A percentile compares a stretch with the other conserved stretches of the same genome.
phyloP scores from a whole-genome alignment of 2,329 filamentous ascomycete species.

The Aspergillus oerlinghausenensis region DNA sequence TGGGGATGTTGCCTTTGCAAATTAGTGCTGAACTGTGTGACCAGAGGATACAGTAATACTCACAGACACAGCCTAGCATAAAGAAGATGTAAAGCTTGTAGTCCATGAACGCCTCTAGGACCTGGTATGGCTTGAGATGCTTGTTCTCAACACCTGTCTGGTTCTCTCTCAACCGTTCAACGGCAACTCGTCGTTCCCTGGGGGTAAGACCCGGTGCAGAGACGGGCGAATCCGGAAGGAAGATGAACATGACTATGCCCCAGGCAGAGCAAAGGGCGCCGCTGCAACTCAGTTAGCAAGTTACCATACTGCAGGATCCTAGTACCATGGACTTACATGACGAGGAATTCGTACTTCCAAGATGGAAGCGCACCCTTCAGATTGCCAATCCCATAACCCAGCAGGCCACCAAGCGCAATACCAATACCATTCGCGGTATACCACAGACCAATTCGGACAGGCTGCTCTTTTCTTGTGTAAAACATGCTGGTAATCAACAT shows the following conservation, averaged over 20 bases:
- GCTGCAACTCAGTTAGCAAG: constrained; percentile 15
- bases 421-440: constrained; percentile 57
- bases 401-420: constrained; percentile 54
- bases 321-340: constrained; percentile 42
- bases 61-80: constrained; percentile 45
- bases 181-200: constrained; percentile 51
- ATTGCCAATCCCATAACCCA: constrained; percentile 58
- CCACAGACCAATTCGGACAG: constrained; percentile 56
- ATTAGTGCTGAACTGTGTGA: not conserved
- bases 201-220: constrained; percentile 50
- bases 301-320: not conserved
- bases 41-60: constrained; percentile 4
- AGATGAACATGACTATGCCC: constrained; percentile 54
- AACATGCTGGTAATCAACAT: constrained; percentile 65
- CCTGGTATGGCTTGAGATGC: constrained; percentile 51
- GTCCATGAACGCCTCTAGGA: constrained; percentile 54
- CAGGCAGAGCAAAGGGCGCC: constrained; percentile 54
- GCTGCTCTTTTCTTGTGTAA: constrained; percentile 60
- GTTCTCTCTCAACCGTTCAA: constrained; percentile 52
- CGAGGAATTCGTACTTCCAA: constrained; percentile 66
- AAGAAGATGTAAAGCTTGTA: constrained; percentile 58
- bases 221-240: constrained; percentile 56
- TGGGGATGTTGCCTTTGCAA: constrained; percentile 44
- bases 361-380: constrained; percentile 53
- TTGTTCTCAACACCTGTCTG: constrained; percentile 59